Evolutionary conservation across 768 basidiomycete species (phyloP), one percentile per base, ranked within the genome.

Genomic region (Gymnopilus dilepis): DNA sequence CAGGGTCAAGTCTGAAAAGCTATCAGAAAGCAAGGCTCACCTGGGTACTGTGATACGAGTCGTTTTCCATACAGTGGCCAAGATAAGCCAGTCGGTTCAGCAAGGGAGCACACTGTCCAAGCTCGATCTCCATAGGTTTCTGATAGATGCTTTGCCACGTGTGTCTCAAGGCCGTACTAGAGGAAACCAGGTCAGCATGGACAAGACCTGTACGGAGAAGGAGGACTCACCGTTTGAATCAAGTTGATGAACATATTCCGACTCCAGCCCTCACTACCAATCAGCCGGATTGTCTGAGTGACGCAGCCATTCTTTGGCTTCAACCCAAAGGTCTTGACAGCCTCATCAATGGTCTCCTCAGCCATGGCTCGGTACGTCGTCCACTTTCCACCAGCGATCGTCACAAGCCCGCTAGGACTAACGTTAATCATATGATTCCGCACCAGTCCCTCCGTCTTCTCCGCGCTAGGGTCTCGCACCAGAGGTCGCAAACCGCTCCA

Each of bases 321-420:
- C 58, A 99, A 78, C 28, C 78, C 81, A 78, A 92, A 97, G 40
- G 84, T 84, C 73, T 91, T 84, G 61, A 98, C 82, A 11, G 97
- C 96, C 61, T 82, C 80, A 74, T 98, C 92, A 45, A 98, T 90
- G 0, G 95, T 91, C 79, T 99, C 97, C 78, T 95, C 84, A 22
- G 97, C 95, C 97, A 99, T 97, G 31, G 88, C 89, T 51, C 92
- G 81, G 78, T 98, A 99, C 50, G 97, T 98, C 61, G 97, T 99
- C 97, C 97, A 99, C 76, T 99, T 99, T 4, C 97, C 97, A 17
- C 97, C 97, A 2, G 94, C 95, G 68, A 98, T 95, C 28, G 96
- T 98, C 62, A 99, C 76, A 67, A 99, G 78, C 17, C 95, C 95
- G 63, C 86, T 86, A 48, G 84, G 83, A 41, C 84, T 86, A 33